A percentile compares a stretch with the other conserved stretches of the same genome.
phyloP scores from a whole-genome alignment of 2,329 filamentous ascomycete genomes.

The Elsinoe arachidis region DNA sequence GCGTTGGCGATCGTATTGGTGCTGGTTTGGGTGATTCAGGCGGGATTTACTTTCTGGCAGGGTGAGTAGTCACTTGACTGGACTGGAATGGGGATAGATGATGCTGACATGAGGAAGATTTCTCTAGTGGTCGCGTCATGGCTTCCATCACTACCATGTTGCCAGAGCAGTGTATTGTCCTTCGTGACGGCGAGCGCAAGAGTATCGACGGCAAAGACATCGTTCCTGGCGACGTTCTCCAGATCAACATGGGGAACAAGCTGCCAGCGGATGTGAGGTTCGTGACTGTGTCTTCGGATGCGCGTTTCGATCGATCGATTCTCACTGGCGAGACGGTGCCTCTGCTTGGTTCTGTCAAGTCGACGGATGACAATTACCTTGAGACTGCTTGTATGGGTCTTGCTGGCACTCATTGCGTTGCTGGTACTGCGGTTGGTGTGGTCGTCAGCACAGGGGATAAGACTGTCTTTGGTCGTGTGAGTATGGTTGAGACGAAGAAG shows the following conservation, averaged over 20 bases:
- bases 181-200: slow-evolving; percentile 49
- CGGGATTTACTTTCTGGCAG: slow-evolving; percentile 49
- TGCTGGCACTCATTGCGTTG: slow-evolving; percentile 70
- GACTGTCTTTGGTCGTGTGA: slow-evolving; percentile 63
- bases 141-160: slow-evolving; percentile 71
- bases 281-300: slow-evolving; percentile 58
- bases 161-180: slow-evolving; percentile 60
- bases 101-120: slow-evolving; percentile 51
- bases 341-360: slow-evolving; percentile 55
- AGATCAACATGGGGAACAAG: slow-evolving; percentile 63
- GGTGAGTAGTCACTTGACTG: slow-evolving; percentile 1
- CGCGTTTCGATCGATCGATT: slow-evolving; percentile 64
- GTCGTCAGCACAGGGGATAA: slow-evolving; percentile 64
- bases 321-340: slow-evolving; percentile 47
- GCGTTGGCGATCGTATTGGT: slow-evolving; percentile 66
- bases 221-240: slow-evolving; percentile 62
- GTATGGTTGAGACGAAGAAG: background rate
- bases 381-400: slow-evolving; percentile 69
- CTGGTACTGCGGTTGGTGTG: slow-evolving; percentile 56
- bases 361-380: slow-evolving; percentile 63
- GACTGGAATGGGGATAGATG: too few species aligned
- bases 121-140: slow-evolving; percentile 70
- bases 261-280: slow-evolving; percentile 66
- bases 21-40: slow-evolving; percentile 56
- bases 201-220: slow-evolving; percentile 41